phyloP scores from a whole-genome alignment of 345 rosid species.

The Syzygium jambos region DNA sequence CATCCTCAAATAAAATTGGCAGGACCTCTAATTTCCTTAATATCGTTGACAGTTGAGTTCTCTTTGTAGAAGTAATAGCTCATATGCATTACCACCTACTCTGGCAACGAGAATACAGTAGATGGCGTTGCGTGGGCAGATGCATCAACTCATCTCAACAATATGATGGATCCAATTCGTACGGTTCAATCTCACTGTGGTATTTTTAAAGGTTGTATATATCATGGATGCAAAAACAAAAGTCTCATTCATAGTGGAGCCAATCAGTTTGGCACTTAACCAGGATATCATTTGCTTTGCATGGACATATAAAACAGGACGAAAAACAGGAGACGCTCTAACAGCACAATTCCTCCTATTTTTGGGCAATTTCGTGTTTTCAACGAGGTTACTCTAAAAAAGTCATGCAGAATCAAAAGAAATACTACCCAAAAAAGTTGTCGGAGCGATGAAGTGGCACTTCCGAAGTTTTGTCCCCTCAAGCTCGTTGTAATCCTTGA shows the following conservation, averaged over 20 bases:
- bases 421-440: no score
- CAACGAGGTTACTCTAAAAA: no score
- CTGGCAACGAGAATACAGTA: not conserved
- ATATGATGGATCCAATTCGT: not conserved
- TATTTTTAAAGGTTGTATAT: not conserved
- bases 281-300: not conserved
- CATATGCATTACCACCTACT: not conserved
- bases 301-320: not conserved
- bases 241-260: not conserved
- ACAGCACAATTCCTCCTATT: no score
- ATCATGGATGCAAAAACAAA: not conserved
- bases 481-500: no score
- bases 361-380: no score
- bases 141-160: not conserved
- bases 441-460: no score
- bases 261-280: not conserved
- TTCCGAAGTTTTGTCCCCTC: no score
- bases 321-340: no score
- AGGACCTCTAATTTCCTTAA: not conserved
- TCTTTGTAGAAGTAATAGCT: not conserved
- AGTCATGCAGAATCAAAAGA: no score
- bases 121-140: not conserved
- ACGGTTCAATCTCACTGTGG: not conserved
- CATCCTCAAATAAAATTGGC: conserved; percentile 1
- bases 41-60: not conserved